Evolutionary conservation across 352 stramenopile species (phyloP), one percentile per base, ranked within the genome.

Genomic region (Globisporangium alternatum): DNA sequence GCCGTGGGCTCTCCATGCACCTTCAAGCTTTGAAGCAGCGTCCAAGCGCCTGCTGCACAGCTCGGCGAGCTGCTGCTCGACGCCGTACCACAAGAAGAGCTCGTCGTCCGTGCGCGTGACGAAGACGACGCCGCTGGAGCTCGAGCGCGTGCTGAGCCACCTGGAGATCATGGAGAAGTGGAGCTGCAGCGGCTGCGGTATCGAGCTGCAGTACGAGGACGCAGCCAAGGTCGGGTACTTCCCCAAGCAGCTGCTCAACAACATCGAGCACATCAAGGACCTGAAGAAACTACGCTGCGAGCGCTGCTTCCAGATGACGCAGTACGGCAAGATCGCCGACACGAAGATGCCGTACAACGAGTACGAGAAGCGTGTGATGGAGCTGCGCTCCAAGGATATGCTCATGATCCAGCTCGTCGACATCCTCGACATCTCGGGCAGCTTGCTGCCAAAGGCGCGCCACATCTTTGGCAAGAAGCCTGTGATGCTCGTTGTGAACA

Each of bases 321-420:
- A 94, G 63, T 93, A 96, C 55, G 88, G 88, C 37, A 92, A 93
- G 64, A 94, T 95, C 69, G 86, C 78, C 62, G 82, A 90, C 72
- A 76, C 83, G 22, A 90, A 90, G 65, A 81, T 95, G 70, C 81
- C 86, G 45, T 93, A 92, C 71, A 69, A 79, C 19, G 87, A 96
- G 71, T 97, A 97, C 77, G 88, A 95, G 67, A 81, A 91, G 66
- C 83, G 91, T 15, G 79, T 96, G n/a, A 77, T 89, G 68, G 83
- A 86, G 72, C 74, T 97, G 30, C 84, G 89, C 33, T 74, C 86
- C 44, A 88, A 93, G 64, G 88, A 97, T 64, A 78, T 96, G 77
- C 81, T 97, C 19, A 92, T 98, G 75, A 81, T 98, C 56, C 92
- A 97, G 69, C 68, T 98, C 8, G 85, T 97, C 37, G 91, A 98